These are phyloP conservation scores for Gorgonomyces haynaldii DNA, from an alignment of 192 early-diverging fungal genomes.

Conservation along the genomic window DNA sequence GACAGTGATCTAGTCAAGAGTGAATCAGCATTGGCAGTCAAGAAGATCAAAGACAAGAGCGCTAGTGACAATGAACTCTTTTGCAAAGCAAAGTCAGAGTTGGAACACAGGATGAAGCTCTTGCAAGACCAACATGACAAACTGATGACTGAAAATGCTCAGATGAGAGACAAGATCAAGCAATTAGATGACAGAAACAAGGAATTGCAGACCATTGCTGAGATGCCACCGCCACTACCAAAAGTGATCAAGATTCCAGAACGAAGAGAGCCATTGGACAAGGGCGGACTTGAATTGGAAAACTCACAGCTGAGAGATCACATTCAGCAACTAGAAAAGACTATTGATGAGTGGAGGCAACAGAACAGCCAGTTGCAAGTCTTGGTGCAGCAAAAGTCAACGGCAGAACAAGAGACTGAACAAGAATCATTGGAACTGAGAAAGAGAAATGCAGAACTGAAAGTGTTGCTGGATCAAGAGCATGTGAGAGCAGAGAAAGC, in stretches of 20 bases:
- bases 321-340: background rate
- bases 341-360: constrained; percentile 6
- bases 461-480: constrained; percentile 6
- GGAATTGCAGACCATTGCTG: background rate
- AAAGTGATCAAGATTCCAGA: background rate
- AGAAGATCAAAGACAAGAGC: too few relatives aligned
- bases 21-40: too few relatives aligned
- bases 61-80: too few relatives aligned
- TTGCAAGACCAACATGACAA: background rate
- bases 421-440: background rate
- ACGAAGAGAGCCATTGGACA: constrained; percentile 1
- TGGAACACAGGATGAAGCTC: too few relatives aligned
- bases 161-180: background rate
- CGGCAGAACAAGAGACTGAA: background rate
- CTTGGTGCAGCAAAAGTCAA: background rate
- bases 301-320: background rate
- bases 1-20: too few relatives aligned
- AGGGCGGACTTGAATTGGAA: background rate
- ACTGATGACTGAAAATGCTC: background rate
- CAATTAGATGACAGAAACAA: background rate
- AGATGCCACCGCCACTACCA: background rate
- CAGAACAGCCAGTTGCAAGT: constrained; percentile 4
- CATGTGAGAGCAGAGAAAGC: constrained; percentile 7
- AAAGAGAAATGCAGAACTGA: background rate
- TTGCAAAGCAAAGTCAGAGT: too few relatives aligned